A percentile compares a stretch with the other conserved stretches of the same genome.
Evolutionary conservation across 2,329 filamentous ascomycete genomes (phyloP).

Genomic region (Coleophoma cylindrospora): DNA sequence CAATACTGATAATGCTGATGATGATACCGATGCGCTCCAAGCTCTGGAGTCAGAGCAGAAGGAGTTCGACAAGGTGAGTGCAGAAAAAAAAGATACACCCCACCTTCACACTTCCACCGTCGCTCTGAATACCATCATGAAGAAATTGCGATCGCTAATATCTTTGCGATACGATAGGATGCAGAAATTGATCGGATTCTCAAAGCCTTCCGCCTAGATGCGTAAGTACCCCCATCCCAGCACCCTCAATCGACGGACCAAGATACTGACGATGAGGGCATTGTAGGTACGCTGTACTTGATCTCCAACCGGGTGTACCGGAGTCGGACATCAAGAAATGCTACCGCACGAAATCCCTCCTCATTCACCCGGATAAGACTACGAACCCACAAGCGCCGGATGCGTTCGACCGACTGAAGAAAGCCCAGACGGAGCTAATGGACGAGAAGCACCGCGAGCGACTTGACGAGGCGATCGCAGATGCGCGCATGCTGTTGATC

Average conservation of each 20-base stretch:
- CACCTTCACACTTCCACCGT: constrained; percentile 1
- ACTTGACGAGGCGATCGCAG: constrained; percentile 92
- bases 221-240: constrained; percentile 36
- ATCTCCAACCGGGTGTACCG: constrained; percentile 89
- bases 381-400: constrained; percentile 86
- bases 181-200: constrained; percentile 93
- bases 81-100: neutral
- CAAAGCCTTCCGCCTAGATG: constrained; percentile 78
- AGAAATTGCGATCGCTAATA: constrained; percentile 1
- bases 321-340: constrained; percentile 92
- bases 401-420: constrained; percentile 93
- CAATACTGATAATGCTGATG: constrained; percentile 27
- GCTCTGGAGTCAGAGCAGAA: constrained; percentile 79
- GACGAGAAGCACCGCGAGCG: constrained; percentile 87
- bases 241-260: too few relatives aligned
- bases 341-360: constrained; percentile 96
- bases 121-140: too few relatives aligned
- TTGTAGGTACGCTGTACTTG: constrained; percentile 80
- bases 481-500: constrained; percentile 91
- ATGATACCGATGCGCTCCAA: constrained; percentile 73
- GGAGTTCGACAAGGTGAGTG: constrained; percentile 76
- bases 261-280: too few relatives aligned
- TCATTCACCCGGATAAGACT: constrained; percentile 98
- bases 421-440: constrained; percentile 85
- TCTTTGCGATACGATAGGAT: constrained; percentile 54